Evolutionary conservation across 2,329 filamentous ascomycete species (phyloP).

Genomic region (Aspergillus fijiensis): DNA sequence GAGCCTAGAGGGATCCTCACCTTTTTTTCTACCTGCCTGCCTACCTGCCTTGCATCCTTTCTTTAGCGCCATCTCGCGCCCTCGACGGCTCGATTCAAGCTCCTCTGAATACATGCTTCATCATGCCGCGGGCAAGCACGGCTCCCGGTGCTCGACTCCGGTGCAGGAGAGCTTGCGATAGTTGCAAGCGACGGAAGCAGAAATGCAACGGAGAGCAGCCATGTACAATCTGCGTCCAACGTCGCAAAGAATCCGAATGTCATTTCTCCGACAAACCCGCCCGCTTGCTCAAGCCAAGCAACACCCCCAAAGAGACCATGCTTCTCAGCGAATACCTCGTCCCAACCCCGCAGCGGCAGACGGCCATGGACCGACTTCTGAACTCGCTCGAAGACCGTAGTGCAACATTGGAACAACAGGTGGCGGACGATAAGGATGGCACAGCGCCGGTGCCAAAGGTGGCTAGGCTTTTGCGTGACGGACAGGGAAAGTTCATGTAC

Average conservation of each 20-base stretch:
- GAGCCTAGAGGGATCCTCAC: neutral
- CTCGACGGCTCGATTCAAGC: neutral
- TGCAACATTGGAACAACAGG: constrained; percentile 30
- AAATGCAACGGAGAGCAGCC: constrained; percentile 54
- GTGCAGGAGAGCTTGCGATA: constrained; percentile 44
- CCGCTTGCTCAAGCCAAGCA: constrained; percentile 32
- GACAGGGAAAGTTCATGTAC: constrained; percentile 55
- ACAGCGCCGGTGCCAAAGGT: constrained; percentile 38
- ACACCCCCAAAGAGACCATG: constrained; percentile 31
- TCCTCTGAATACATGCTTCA: neutral
- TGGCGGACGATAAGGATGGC: constrained; percentile 33
- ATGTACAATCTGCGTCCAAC: constrained; percentile 51
- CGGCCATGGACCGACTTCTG: constrained; percentile 35
- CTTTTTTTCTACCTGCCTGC: neutral
- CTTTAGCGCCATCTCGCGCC: neutral
- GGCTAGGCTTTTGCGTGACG: constrained; percentile 51
- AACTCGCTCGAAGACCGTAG: constrained; percentile 35
- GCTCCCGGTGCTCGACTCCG: constrained; percentile 33
- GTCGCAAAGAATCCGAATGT: constrained; percentile 44
- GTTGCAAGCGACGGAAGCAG: constrained; percentile 50
- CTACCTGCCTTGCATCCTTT: neutral
- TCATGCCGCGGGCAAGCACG: constrained; percentile 34
- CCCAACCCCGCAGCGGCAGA: constrained; percentile 32
- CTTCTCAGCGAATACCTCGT: constrained; percentile 33
- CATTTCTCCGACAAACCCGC: constrained; percentile 41